Base-by-base conservation (phyloP, 2,329 filamentous ascomycete species). In the Aureobasidium zeae region DNA sequence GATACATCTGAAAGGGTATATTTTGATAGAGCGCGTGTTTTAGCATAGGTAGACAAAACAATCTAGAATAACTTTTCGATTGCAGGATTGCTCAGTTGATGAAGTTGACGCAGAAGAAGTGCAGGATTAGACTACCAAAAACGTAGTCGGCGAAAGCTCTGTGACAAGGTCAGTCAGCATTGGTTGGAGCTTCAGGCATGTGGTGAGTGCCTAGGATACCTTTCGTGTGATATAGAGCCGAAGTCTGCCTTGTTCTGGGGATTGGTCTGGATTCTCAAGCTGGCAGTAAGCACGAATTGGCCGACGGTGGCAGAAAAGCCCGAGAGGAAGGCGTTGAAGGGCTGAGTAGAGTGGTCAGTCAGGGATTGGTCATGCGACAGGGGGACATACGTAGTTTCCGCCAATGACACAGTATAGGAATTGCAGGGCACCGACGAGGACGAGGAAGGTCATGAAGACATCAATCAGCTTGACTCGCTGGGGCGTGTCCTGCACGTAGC, bases 51-150 rank as follows among this genome's bases (percentile, higher is more conserved):
- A 44, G 39, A 44, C 39, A 34, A 20, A 15, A 44, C 13, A 37
- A n/a, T 35, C 16, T 22, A 46, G 12, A 4, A 13, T 17, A 36
- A 36, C 24, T 39, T 42, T 35, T 43, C 10, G 36, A 24, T 25
- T 16, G 24, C 15, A n/a, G n/a, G n/a, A n/a, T n/a, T n/a, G 13
- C 16, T 73, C 30, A 98, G 75, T 98, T 98, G 72, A 98, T 96
- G 66, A 98, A 98, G 75, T 98, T 98, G 63, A 96, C 80, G 68
- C 88, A 95, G 74, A 98, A 98, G 70, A 96, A 94, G 71, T 98
- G 91, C 63, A 96, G 69, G 62, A 96, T 86, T 63, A 98, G 64
- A 64, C 88, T 95, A 62, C 89, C 91, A 55, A 95, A 86, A 48
- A 98, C 74, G 61, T 83, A 98, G 68, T 98, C 91, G 60, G 91